Conservation (phyloP, 192 early-diverging fungal genomes). For the Coemansia sp. region DNA sequence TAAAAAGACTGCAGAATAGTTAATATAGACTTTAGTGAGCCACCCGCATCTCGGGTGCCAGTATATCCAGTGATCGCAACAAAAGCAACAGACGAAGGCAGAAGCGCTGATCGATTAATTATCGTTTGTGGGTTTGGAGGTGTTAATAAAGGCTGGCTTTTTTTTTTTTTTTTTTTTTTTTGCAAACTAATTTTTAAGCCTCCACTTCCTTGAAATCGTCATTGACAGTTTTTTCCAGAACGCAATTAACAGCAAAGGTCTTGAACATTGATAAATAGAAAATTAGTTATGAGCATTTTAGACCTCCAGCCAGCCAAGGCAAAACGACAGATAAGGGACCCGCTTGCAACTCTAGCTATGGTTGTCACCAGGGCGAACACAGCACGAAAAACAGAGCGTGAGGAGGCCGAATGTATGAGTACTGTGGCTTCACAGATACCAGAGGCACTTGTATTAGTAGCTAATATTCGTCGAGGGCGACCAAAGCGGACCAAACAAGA, state of each 20-base stretch:
- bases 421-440: slow-evolving; percentile 46
- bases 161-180: neutral
- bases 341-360: slow-evolving; percentile 33
- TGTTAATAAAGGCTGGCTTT: neutral
- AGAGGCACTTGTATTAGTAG: slow-evolving; percentile 38
- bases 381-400: neutral
- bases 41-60: too few relatives aligned
- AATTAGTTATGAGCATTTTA: neutral
- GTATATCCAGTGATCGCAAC: too few relatives aligned
- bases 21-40: too few relatives aligned
- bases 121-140: neutral
- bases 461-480: slow-evolving; percentile 49
- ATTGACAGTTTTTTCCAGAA: neutral
- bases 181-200: neutral
- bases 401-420: slow-evolving; percentile 6
- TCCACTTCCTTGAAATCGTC: neutral
- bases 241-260: neutral
- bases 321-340: slow-evolving; percentile 3
- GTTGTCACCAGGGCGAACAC: slow-evolving; percentile 26
- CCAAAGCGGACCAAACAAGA: slow-evolving; percentile 37
- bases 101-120: neutral
- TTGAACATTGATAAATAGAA: neutral
- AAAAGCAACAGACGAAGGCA: too few relatives aligned
- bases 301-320: neutral
- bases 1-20: too few relatives aligned